Evolutionary conservation across 139 green algal species (phyloP).

Genomic region (Medakamo hakoo): DNA sequence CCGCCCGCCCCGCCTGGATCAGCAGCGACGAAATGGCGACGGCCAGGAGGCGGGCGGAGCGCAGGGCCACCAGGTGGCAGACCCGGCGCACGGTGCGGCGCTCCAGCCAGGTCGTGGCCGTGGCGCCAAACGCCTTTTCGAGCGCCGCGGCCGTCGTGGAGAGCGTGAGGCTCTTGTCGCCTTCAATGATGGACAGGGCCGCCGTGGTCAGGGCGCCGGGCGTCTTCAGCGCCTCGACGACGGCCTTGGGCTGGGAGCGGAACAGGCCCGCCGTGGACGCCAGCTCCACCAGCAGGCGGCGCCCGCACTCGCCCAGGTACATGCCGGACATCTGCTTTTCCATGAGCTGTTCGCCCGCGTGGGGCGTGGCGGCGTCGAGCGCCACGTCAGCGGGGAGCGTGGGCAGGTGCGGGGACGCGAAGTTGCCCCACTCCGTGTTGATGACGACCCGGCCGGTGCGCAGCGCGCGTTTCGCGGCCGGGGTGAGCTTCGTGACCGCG

Average conservation of each 20-base stretch:
- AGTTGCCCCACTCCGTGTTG: constrained; percentile 77
- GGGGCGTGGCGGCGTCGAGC: constrained; percentile 36
- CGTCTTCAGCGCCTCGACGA: constrained; percentile 9
- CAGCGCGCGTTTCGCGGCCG: not conserved
- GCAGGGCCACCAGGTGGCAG: constrained; percentile 39
- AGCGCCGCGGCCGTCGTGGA: constrained; percentile 6
- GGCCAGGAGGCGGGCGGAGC: constrained; percentile 41
- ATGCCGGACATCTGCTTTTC: constrained; percentile 83
- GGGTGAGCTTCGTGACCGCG: constrained; percentile 12
- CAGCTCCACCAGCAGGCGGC: constrained; percentile 49
- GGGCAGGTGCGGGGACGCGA: constrained; percentile 26
- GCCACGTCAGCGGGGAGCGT: constrained; percentile 42
- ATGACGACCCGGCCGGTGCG: constrained; percentile 25
- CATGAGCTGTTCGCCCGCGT: constrained; percentile 45
- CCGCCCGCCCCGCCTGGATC: constrained; percentile 17
- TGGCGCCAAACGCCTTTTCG: constrained; percentile 4
- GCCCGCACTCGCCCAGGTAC: constrained; percentile 72
- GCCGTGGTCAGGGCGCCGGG: constrained; percentile 17
- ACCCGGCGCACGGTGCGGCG: constrained; percentile 13
- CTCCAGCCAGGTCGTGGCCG: constrained; percentile 1
- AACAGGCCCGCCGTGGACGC: constrained; percentile 27
- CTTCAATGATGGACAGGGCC: constrained; percentile 25
- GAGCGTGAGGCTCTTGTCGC: constrained; percentile 22
- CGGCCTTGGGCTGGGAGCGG: not conserved
- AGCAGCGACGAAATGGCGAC: constrained; percentile 37